Base-by-base conservation (phyloP, 495 filamentous ascomycete genomes). In the Xylaria bambusicola region DNA sequence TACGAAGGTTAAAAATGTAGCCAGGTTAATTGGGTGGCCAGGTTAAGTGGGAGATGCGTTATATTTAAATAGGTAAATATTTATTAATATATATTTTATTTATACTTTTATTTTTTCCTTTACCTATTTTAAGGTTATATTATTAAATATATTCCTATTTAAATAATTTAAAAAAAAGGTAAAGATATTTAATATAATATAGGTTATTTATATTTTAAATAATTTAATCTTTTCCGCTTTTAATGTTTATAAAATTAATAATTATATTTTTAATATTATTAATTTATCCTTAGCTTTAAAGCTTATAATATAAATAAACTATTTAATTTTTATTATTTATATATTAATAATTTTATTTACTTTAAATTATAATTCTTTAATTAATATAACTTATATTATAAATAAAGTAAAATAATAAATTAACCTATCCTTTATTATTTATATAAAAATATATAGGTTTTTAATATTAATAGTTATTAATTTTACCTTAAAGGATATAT, bases 201-300 rank as follows among this genome's bases (percentile, higher is more conserved):
- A 44, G 6, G n/a, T 46, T 21, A 46, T 46, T 46, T 46, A 46
- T 26, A 21, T 46, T 46, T 46, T 46, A 21, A 46, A n/a, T 26
- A 46, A n/a, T 21, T 46, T 46, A 46, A 46, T 21, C 23, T 46
- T 46, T 20, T 21, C 23, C 23, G 3, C 15, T 20, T 21, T 26
- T 21, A 20, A 46, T 8, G 17, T 26, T 46, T 46, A 21, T 20
- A 46, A 21, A 21, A 46, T 38, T 46, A 46, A 21, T 21, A 21
- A 5, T 26, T 46, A 21, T 46, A 8, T 46, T 5, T 26, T 46
- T 21, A 46, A 21, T 20, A n/a, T 46, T 46, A 46, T 46, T 21
- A 46, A n/a, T n/a, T 46, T 46, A 21, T 46, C 23, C 9, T 46
- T 5, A 6, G 4, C 3, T 21, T 21, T 46, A 20, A 46, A 21